Percentiles rank a stretch among this genome's conserved stretches.
Evolutionary conservation across 2,329 filamentous ascomycete genomes (phyloP).

Genomic region (Fusarium acutatum): DNA sequence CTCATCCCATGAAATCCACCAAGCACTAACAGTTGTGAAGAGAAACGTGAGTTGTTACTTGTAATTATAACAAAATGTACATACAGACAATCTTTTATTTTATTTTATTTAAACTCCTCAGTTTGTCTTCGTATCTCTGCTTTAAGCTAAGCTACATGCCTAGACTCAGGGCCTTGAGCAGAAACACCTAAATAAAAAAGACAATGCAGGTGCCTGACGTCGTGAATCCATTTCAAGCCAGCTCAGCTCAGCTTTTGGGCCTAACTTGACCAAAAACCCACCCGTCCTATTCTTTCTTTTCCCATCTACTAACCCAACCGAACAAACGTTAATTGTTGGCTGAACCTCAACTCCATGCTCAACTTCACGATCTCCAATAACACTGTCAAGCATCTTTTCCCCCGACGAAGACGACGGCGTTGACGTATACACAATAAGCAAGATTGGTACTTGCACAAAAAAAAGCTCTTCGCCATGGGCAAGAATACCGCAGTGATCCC

Average conservation of each 20-base stretch:
- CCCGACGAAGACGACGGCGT: constrained; percentile 29
- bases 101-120: too few species aligned
- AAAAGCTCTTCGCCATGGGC: constrained; percentile 50
- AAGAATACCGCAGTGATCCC: constrained; percentile 61
- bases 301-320: neutral
- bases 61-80: neutral
- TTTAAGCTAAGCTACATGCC: neutral
- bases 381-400: constrained; percentile 18
- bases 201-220: constrained; percentile 20
- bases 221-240: constrained; percentile 25
- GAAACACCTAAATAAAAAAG: neutral
- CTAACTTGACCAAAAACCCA: constrained; percentile 19
- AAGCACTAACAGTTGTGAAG: neutral
- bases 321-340: constrained; percentile 1
- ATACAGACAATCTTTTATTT: neutral
- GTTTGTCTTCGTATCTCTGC: neutral
- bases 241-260: constrained; percentile 18
- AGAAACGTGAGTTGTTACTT: constrained; percentile 7
- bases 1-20: constrained; percentile 3
- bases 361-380: constrained; percentile 25
- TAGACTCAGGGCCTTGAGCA: neutral
- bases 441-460: neutral
- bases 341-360: constrained; percentile 26
- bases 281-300: constrained; percentile 20
- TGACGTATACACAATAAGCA: constrained; percentile 1